Evolutionary conservation across 23 red algal species (phyloP).

Genomic region (Rhodosorus marinus): DNA sequence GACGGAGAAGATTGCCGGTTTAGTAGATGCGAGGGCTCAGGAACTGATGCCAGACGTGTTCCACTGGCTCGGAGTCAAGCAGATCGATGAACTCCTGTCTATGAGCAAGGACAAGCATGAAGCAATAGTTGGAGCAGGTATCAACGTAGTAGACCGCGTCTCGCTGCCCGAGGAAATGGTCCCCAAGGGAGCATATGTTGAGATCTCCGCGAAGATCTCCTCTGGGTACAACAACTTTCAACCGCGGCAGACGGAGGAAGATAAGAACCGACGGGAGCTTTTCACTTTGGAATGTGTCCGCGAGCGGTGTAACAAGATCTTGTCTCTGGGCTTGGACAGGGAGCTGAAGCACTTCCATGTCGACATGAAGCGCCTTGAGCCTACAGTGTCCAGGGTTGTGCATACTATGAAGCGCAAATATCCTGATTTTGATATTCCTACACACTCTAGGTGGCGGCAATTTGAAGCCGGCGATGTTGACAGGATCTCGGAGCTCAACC

Average conservation of each 20-base stretch:
- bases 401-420: background rate
- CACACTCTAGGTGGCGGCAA: background rate
- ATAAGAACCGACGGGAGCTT: background rate
- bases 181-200: background rate
- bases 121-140: background rate
- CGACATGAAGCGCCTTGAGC: background rate
- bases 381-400: background rate
- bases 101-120: background rate
- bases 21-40: background rate
- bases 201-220: background rate
- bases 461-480: background rate
- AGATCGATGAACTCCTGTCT: background rate
- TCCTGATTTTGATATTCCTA: background rate
- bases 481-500: background rate
- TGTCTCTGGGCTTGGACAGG: background rate
- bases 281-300: background rate
- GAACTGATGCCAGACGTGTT: background rate
- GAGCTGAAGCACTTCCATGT: background rate
- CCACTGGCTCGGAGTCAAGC: background rate
- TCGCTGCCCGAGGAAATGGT: background rate
- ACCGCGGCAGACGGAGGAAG: background rate
- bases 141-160: background rate
- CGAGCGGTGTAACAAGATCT: background rate
- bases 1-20: background rate
- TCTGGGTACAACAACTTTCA: background rate